Evolutionary conservation across 441 rosid species (phyloP).

Genomic region (Bruguiera hainesii): DNA sequence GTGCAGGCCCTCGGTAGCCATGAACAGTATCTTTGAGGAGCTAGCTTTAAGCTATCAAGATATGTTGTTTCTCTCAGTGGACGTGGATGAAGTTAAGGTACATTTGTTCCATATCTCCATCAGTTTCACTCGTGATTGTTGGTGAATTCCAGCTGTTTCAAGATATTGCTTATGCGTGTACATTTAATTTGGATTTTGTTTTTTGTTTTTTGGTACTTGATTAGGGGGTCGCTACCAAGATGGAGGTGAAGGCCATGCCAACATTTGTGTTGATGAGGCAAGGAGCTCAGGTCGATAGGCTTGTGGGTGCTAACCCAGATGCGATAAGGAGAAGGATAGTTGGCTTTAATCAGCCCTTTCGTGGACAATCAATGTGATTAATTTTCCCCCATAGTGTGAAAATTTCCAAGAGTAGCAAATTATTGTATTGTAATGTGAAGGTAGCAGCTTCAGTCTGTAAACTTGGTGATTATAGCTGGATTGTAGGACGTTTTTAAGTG

Average conservation of each 20-base stretch:
- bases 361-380: neutral
- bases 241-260: constrained; percentile 62
- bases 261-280: constrained; percentile 42
- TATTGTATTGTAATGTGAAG: too few species aligned
- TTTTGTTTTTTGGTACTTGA: neutral
- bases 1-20: constrained; percentile 60
- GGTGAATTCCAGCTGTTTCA: too few species aligned
- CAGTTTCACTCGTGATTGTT: too few species aligned
- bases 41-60: constrained; percentile 34
- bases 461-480: neutral
- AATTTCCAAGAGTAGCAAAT: neutral
- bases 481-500: too few species aligned
- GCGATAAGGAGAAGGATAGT: constrained; percentile 37
- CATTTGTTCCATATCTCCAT: neutral
- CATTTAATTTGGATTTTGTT: too few species aligned
- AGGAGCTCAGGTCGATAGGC: constrained; percentile 37
- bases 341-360: constrained; percentile 21
- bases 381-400: neutral
- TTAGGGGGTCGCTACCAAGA: constrained; percentile 39
- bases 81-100: constrained; percentile 58
- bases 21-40: constrained; percentile 43
- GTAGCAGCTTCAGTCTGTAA: neutral
- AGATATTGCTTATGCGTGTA: too few species aligned
- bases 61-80: constrained; percentile 42
- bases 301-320: constrained; percentile 50